These are phyloP conservation scores for Mallotus nudiflorus DNA, from an alignment of 345 rosid species.

Conservation along the genomic window DNA sequence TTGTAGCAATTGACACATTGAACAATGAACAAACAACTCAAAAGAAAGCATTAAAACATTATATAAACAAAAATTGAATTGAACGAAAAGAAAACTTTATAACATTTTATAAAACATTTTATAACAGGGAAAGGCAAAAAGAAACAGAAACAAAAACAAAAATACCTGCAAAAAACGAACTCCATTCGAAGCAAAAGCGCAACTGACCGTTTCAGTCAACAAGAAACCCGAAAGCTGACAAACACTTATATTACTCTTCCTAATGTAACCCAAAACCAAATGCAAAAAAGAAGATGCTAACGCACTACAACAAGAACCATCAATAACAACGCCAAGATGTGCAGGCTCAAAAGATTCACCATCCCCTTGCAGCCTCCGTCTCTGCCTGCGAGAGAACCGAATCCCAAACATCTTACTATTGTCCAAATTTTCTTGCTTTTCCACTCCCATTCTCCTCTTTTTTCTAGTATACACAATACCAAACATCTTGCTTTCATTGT, in stretches of 20 bases:
- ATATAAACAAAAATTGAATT: neutral
- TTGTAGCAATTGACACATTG: too few species aligned
- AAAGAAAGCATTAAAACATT: too few species aligned
- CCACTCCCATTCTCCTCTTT: slow-evolving; percentile 49
- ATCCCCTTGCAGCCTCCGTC: slow-evolving; percentile 29
- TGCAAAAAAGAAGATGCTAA: slow-evolving; percentile 39
- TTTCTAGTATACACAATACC: slow-evolving; percentile 77
- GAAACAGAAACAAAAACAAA: neutral
- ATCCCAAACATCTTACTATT: slow-evolving; percentile 49
- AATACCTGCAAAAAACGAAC: slow-evolving; percentile 62
- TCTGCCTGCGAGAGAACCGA: slow-evolving; percentile 52
- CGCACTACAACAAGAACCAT: slow-evolving; percentile 27
- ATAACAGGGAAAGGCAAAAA: too few species aligned
- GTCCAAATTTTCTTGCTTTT: slow-evolving; percentile 19
- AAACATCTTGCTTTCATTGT: slow-evolving; percentile 47
- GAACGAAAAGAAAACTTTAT: neutral
- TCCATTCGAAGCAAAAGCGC: slow-evolving; percentile 53
- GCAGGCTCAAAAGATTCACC: slow-evolving; percentile 14
- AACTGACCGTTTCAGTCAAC: slow-evolving; percentile 48
- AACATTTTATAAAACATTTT: too few species aligned
- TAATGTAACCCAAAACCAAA: slow-evolving; percentile 53
- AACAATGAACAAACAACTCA: too few species aligned
- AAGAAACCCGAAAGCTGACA: slow-evolving; percentile 57
- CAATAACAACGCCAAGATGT: slow-evolving; percentile 35
- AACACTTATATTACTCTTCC: slow-evolving; percentile 40